Base-by-base conservation (phyloP, 2,329 filamentous ascomycete genomes). In the Mollisiaceae sp. region DNA sequence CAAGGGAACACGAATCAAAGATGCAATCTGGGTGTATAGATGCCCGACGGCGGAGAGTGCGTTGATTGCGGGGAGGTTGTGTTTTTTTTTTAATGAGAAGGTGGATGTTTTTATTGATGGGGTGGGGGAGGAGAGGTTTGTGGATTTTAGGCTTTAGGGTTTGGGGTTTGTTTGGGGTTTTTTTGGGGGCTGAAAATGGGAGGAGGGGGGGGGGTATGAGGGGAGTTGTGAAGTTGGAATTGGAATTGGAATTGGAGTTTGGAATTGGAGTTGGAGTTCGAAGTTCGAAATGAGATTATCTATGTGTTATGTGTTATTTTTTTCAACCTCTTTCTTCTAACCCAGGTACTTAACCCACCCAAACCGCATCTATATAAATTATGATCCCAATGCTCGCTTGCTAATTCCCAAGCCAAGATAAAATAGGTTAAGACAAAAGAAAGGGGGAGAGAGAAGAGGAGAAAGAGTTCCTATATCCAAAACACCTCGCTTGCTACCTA, bases 51-150 rank as follows among this genome's bases (percentile, higher is more conserved):
- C 79, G 0, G 89, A 91, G 75, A 85, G 84, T 63, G 82, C 80
- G 1, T 76, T 75, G 1, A 79, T 91, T 65, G 83, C 83, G 1
- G 86, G 87, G 1, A 73, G 81, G 56, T 56, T 89, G 60, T 90
- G 87, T 71, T 91, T 90, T 71, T 91, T 90, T 66, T 90, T 90
- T 68, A 89, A 90, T 67, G 89, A 91, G 74, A 88, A 87, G 76
- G 86, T 91, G 1, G 85, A 89, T 66, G 81, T 90, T n/a, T 78
- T 80, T 63, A 69, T 89, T 6, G 85, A 87, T 66, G 87, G 87
- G 1, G 58, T 71, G n/a, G 68, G 66, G 60, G 71, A 73, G 59
- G 61, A 63, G n/a, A 65, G 64, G 54, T 64, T 59, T 39, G 14
- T 8, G 1, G 35, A 57, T 39, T 35, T 20, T 57, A 20, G 55